Percentiles rank a stretch among this genome's conserved stretches.
phyloP scores from a whole-genome alignment of 2,329 filamentous ascomycete genomes.

The Alternaria sp. region DNA sequence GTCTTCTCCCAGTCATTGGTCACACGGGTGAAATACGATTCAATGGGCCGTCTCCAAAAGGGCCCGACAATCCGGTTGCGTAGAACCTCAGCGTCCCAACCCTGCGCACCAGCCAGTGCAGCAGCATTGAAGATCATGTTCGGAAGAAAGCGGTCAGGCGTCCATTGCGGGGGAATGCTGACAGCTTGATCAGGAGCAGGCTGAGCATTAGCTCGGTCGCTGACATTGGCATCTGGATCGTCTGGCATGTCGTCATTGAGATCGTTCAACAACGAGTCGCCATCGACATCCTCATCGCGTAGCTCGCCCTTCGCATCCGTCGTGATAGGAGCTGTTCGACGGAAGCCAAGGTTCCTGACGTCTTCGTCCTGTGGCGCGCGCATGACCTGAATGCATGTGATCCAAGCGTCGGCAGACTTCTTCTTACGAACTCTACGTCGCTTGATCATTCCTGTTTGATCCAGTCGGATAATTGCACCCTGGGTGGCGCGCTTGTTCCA shows the following conservation, averaged over 20 bases:
- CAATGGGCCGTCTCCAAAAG: slow-evolving; percentile 62
- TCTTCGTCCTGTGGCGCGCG: slow-evolving; percentile 48
- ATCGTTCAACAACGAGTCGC: slow-evolving; percentile 39
- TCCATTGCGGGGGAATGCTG: slow-evolving; percentile 60
- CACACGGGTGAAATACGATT: slow-evolving; percentile 59
- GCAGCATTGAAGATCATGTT: slow-evolving; percentile 62
- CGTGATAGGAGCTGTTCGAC: slow-evolving; percentile 20
- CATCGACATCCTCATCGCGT: slow-evolving; percentile 40
- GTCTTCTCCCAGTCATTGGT: slow-evolving; percentile 63
- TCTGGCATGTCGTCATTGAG: slow-evolving; percentile 41
- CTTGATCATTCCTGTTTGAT: slow-evolving; percentile 50
- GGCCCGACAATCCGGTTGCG: slow-evolving; percentile 53
- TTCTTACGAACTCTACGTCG: slow-evolving; percentile 43
- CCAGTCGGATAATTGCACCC: slow-evolving; percentile 49
- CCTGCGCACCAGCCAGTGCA: slow-evolving; percentile 54
- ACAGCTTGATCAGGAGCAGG: slow-evolving; percentile 24
- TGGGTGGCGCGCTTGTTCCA: slow-evolving; percentile 50
- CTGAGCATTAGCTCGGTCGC: slow-evolving; percentile 20
- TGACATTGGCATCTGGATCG: slow-evolving; percentile 22
- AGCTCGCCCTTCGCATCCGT: slow-evolving; percentile 25
- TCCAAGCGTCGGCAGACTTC: slow-evolving; percentile 33
- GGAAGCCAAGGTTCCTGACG: slow-evolving; percentile 40
- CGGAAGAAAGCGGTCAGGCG: slow-evolving; percentile 57
- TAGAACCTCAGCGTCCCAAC: slow-evolving; percentile 57
- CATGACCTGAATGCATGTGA: slow-evolving; percentile 51